A percentile compares a stretch with the other conserved stretches of the same genome.
Evolutionary conservation across 164 flowering plant genomes (phyloP).

Genomic region (Buxus sempervirens): DNA sequence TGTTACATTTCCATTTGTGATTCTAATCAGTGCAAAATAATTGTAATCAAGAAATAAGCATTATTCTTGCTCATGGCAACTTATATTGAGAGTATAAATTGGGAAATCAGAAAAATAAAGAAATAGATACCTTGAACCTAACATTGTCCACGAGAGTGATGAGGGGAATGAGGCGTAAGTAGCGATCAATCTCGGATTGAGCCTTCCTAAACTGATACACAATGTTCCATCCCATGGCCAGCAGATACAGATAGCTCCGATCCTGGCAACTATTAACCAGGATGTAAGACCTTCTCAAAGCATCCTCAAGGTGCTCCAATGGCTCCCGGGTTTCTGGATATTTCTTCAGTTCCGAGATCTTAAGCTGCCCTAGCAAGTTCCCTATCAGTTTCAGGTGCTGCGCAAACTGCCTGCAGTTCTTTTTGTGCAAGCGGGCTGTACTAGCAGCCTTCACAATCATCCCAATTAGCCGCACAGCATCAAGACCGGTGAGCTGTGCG

Average conservation of each 20-base stretch:
- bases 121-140: slow-evolving; percentile 66
- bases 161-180: slow-evolving; percentile 76
- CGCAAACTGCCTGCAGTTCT: slow-evolving; percentile 92
- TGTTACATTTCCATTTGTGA: background rate
- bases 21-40: background rate
- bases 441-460: slow-evolving; percentile 84
- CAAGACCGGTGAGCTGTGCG: slow-evolving; percentile 75
- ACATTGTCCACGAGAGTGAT: slow-evolving; percentile 91
- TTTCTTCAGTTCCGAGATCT: slow-evolving; percentile 79
- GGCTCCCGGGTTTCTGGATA: slow-evolving; percentile 96
- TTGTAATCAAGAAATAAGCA: too few species aligned
- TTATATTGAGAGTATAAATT: background rate
- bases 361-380: slow-evolving; percentile 83
- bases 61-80: background rate
- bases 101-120: background rate
- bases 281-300: slow-evolving; percentile 77
- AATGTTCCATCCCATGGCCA: slow-evolving; percentile 98
- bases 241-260: slow-evolving; percentile 77
- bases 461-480: slow-evolving; percentile 70
- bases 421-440: slow-evolving; percentile 94
- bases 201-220: slow-evolving; percentile 92
- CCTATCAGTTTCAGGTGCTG: slow-evolving; percentile 88
- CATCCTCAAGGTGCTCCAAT: slow-evolving; percentile 89
- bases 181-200: slow-evolving; percentile 86
- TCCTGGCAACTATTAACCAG: slow-evolving; percentile 92